Percentiles rank a stretch among this genome's conserved stretches.
Evolutionary conservation across 345 rosid genomes (phyloP).

Genomic region (Gossypium bickii): DNA sequence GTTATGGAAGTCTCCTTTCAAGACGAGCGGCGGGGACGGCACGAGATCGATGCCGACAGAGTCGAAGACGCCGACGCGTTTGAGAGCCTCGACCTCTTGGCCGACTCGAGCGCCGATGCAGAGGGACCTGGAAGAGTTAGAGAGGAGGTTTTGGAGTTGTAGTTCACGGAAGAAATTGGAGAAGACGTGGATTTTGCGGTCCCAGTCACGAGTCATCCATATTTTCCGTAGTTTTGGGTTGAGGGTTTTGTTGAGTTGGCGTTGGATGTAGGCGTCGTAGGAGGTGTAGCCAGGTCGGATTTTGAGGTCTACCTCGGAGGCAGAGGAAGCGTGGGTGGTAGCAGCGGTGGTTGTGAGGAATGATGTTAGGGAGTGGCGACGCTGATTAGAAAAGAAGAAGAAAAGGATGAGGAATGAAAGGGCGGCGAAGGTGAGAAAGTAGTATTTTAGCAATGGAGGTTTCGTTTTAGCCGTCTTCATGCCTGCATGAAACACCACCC

Average conservation of each 20-base stretch:
- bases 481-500: neutral
- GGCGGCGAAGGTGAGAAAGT: neutral
- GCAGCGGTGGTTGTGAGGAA: slow-evolving; percentile 8
- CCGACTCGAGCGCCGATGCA: slow-evolving; percentile 87
- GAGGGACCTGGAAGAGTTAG: slow-evolving; percentile 53
- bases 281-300: slow-evolving; percentile 75
- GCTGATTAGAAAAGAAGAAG: neutral
- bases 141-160: slow-evolving; percentile 33
- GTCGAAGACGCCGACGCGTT: slow-evolving; percentile 54
- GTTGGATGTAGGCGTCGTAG: slow-evolving; percentile 79
- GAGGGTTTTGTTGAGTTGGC: slow-evolving; percentile 81
- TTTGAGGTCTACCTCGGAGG: slow-evolving; percentile 26
- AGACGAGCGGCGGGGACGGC: slow-evolving; percentile 66
- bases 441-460: neutral
- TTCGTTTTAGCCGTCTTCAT: neutral
- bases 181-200: slow-evolving; percentile 68
- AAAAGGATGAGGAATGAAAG: neutral
- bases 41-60: slow-evolving; percentile 85
- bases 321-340: slow-evolving; percentile 5
- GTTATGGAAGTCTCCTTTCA: slow-evolving; percentile 69
- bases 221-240: slow-evolving; percentile 26
- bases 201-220: slow-evolving; percentile 94
- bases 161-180: slow-evolving; percentile 48
- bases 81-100: slow-evolving; percentile 79
- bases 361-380: neutral